Conservation (phyloP, 495 filamentous ascomycete genomes). For the Chaetomium tenue region DNA sequence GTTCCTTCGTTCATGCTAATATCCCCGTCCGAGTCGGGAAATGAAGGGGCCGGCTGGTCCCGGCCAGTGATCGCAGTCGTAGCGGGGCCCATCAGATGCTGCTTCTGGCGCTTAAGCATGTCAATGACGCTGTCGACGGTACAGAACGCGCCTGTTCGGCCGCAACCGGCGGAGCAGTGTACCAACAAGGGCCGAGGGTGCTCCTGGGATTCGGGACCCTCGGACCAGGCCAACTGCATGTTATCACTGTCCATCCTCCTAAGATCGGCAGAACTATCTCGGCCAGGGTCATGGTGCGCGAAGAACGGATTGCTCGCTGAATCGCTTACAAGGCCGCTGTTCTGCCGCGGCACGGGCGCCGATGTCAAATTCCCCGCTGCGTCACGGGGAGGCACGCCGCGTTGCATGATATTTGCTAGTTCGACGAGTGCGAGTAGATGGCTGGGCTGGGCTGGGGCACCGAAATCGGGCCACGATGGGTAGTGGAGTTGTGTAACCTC, state of each 20-base stretch:
- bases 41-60: neutral
- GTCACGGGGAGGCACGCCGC: slow-evolving; percentile 41
- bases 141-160: slow-evolving; percentile 93
- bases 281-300: slow-evolving; percentile 3
- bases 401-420: slow-evolving; percentile 67
- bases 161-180: slow-evolving; percentile 94
- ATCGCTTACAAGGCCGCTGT: neutral
- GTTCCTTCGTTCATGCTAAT: slow-evolving; percentile 37
- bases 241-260: slow-evolving; percentile 22
- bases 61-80: neutral
- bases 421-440: slow-evolving; percentile 86
- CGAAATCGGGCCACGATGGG: slow-evolving; percentile 93
- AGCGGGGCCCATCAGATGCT: slow-evolving; percentile 23
- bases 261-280: neutral
- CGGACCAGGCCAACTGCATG: slow-evolving; percentile 36
- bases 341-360: slow-evolving; percentile 17
- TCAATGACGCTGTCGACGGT: slow-evolving; percentile 93
- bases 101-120: slow-evolving; percentile 80
- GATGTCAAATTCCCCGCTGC: slow-evolving; percentile 43
- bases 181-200: slow-evolving; percentile 73
- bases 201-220: slow-evolving; percentile 55
- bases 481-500: slow-evolving; percentile 97
- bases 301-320: neutral
- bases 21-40: slow-evolving; percentile 43
- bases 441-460: slow-evolving; percentile 81